Base-by-base conservation (phyloP, 805 yeast species). In the Suhomyces xylopsoci region DNA sequence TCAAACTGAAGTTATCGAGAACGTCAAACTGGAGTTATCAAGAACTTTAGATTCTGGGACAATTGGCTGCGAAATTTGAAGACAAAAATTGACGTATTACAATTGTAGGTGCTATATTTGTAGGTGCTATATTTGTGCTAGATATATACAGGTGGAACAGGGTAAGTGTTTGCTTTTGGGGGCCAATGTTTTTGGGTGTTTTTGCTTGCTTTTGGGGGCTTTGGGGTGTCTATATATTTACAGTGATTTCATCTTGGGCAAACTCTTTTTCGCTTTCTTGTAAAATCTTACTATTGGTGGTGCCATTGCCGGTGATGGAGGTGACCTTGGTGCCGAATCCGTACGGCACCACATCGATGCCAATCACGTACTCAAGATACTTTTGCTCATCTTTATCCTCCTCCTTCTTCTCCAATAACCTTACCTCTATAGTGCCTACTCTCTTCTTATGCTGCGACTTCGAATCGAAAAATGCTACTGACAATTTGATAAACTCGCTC, bases 371-470 rank as follows among this genome's bases (percentile, higher is more conserved):
- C 22, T 57, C 58, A 2, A 41, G 48, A 49, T 38, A 52, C 6
- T 25, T 20, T n/a, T 49, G 44, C 2, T 32, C 28, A 12, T 30
- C 51, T 15, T 2, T 20, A 20, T 14, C 40, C n/a, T 34, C 42
- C 10, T 38, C 48, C 5, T 49, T 54, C 7, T 47, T 43, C 3
- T 63, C 64, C 5, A 68, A 50, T 56, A 75, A 59, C 49, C 66
- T 68, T 2, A 69, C 67, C 51, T 67, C 70, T 3, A 70, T 55
- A 2, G 69, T 62, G 0, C 77, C 79, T 36, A 67, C 53, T 42
- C 77, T 55, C 28, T 59, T 57, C 32, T 65, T 53, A 14, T 30
- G 50, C 1, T 49, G 46, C 45, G 67, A 64, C 24, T 65, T 61
- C 3, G 59, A 58, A 5, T 64, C 47, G 48, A 55, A 67, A 48